Conservation (phyloP, 179 eudicot genomes). For the Spinacia oleracea region DNA sequence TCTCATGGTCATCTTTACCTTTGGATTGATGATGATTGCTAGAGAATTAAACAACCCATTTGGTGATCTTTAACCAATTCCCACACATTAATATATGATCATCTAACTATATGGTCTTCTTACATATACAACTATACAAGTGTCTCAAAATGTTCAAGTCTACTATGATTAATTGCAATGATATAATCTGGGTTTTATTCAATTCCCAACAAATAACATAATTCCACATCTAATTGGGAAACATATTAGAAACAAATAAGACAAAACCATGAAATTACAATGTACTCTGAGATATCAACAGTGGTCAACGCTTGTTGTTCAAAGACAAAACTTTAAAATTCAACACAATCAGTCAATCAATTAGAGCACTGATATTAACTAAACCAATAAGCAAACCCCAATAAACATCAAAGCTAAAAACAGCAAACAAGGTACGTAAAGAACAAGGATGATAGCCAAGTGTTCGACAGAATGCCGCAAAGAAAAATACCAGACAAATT, state of each 20-base stretch:
- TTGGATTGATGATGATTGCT: background rate
- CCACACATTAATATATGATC: background rate
- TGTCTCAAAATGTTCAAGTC: background rate
- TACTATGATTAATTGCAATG: background rate
- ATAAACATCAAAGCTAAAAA: background rate
- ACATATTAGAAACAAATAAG: background rate
- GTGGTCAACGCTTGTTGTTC: background rate
- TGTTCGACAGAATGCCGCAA: conserved; percentile 42
- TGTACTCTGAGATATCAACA: background rate
- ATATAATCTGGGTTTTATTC: background rate
- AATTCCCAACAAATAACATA: background rate
- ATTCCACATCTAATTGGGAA: background rate
- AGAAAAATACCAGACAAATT: conserved; percentile 51
- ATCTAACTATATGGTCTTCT: background rate
- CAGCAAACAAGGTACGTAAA: background rate
- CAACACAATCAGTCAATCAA: background rate
- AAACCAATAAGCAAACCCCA: background rate
- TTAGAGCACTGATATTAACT: background rate
- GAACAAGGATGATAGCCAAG: background rate
- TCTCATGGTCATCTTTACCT: background rate
- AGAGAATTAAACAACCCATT: background rate
- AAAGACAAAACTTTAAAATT: conserved; percentile 9
- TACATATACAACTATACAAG: background rate
- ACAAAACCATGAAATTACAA: background rate
- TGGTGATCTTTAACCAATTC: background rate